Evolutionary conservation across 2,329 filamentous ascomycete species (phyloP), one percentile per base, ranked within the genome.

Genomic region (Grosmannia serpens): DNA sequence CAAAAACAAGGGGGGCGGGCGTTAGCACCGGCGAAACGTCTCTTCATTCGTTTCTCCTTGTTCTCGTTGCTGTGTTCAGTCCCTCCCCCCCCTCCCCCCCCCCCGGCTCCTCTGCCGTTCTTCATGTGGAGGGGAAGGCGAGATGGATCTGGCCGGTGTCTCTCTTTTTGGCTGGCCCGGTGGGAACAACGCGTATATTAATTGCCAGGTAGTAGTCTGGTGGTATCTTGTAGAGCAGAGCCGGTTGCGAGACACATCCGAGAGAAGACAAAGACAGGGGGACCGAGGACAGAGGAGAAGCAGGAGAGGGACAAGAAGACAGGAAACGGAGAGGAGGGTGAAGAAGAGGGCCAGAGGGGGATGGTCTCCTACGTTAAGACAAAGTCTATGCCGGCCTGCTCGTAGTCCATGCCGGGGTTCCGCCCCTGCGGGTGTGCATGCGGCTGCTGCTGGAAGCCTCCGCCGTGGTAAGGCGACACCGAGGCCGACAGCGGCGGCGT

Each of bases 321-420:
- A 44, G 26, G 17, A 20, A 50, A n/a, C n/a, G 46, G 22, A 41
- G 33, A 13, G 47, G 29, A 56, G 29, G 17, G 52, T 20, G 52
- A 55, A n/a, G 47, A 55, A 20, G 46, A 58, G 38, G 29, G 38
- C 20, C 24, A 49, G 41, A 55, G 35, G 13, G 41, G 38, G 53
- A 20, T 26, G 44, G 33, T 69, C 70, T 82, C 88, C 81, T 91
- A 94, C 89, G 88, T 87, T 81, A 94, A 82, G 67, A 94, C 89
- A 76, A 94, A 92, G 73, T 94, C 89, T 75, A 94, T 91, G 69
- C 89, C 89, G 66, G 88, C 83, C 70, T 91, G 86, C 70, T 92
- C 87, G 74, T 88, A 87, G 70, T 91, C 87, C 65, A 88, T 70
- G 51, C 75, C 72, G 13, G 67, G 62, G 56, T 70, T 67, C 47